These are phyloP conservation scores for Phyllosticta citriasiana DNA, from an alignment of 2,329 filamentous ascomycete species.

Conservation along the genomic window DNA sequence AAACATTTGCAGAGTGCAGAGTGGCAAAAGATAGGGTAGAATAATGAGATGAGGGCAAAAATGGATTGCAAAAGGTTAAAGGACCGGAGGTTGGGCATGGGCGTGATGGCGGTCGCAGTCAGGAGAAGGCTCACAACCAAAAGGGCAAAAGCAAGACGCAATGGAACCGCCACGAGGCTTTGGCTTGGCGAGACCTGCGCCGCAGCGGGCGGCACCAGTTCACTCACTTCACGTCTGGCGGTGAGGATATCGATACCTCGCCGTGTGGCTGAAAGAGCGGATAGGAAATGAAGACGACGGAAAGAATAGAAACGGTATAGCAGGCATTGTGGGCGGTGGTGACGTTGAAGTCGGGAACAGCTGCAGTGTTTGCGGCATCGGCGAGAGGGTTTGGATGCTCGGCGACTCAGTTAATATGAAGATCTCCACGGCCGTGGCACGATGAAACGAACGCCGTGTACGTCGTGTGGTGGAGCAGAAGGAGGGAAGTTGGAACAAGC, in stretches of 20 bases:
- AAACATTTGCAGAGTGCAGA: background rate
- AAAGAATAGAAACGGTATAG: background rate
- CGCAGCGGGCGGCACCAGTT: too few relatives aligned
- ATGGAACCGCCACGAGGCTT: background rate
- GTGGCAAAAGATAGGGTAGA: background rate
- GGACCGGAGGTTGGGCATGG: background rate
- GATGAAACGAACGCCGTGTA: slow-evolving; percentile 9
- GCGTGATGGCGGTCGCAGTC: background rate
- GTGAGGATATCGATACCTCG: background rate
- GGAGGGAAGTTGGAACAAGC: slow-evolving; percentile 1
- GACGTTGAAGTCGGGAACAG: background rate
- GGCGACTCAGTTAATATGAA: slow-evolving; percentile 7
- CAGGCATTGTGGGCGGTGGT: background rate
- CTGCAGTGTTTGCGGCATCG: background rate
- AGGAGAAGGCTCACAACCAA: background rate
- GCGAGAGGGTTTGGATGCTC: background rate
- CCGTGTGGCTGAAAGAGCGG: background rate
- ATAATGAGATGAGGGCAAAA: background rate
- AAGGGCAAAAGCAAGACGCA: background rate
- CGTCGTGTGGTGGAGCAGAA: background rate
- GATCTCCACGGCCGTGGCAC: slow-evolving; percentile 1
- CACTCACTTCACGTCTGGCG: background rate
- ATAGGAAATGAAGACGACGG: background rate
- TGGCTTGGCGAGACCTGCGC: background rate
- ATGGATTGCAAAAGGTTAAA: background rate